Conservation (phyloP, 805 yeast genomes). For the Ogataea corticis region DNA sequence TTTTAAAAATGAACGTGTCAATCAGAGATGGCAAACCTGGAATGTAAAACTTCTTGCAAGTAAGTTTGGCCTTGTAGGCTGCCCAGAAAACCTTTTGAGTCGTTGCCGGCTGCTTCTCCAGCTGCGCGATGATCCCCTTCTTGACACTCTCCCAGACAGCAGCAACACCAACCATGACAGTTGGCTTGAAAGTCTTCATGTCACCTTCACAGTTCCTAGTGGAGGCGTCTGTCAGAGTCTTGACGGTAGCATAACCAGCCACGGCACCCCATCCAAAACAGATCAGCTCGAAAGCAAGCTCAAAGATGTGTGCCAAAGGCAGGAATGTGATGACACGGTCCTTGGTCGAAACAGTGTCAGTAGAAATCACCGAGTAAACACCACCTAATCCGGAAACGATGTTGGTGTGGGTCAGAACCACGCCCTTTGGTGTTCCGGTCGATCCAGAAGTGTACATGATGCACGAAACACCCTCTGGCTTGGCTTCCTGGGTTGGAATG, state of each 20-base stretch:
- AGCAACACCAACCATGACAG: constrained; percentile 97
- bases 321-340: constrained; percentile 86
- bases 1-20: constrained; percentile 78
- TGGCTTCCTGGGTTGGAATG: constrained; percentile 44
- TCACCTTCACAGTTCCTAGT: constrained; percentile 87
- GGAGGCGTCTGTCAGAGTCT: constrained; percentile 82
- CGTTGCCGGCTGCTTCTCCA: constrained; percentile 61
- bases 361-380: constrained; percentile 60
- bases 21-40: constrained; percentile 76
- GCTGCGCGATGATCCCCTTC: constrained; percentile 84
- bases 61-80: constrained; percentile 73
- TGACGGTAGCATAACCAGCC: constrained; percentile 89
- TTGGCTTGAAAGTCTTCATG: constrained; percentile 82
- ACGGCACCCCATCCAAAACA: constrained; percentile 86
- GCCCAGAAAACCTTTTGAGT: constrained; percentile 87
- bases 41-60: constrained; percentile 60
- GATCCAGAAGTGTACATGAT: constrained; percentile 90
- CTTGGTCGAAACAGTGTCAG: constrained; percentile 45
- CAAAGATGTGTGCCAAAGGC: constrained; percentile 96
- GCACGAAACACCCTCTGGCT: constrained; percentile 62
- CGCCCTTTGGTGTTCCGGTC: constrained; percentile 86
- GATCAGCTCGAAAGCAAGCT: constrained; percentile 80
- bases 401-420: constrained; percentile 62
- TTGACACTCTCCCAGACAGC: constrained; percentile 97
- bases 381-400: constrained; percentile 88